Conservation (phyloP, 1,284 basidiomycete species). For the Apiotrichum siamense region DNA sequence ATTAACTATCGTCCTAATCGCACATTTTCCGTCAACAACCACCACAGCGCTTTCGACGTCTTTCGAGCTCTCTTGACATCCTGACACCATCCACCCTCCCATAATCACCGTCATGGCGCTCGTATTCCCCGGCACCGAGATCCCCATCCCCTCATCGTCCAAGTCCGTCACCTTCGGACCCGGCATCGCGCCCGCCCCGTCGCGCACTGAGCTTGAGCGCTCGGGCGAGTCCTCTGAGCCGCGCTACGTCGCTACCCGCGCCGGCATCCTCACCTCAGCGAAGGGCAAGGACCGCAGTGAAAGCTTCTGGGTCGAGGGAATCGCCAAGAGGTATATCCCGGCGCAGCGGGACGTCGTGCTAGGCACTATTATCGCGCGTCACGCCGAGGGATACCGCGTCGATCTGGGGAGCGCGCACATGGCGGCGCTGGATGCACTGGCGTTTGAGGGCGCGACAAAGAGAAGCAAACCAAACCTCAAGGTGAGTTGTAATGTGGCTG, state of each 20-base stretch:
- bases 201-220: slow-evolving; percentile 8
- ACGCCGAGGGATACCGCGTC: slow-evolving; percentile 51
- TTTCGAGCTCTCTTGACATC: no score
- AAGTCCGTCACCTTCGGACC: slow-evolving; percentile 37
- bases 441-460: slow-evolving; percentile 53
- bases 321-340: slow-evolving; percentile 48
- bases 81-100: slow-evolving; percentile 5
- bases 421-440: slow-evolving; percentile 50
- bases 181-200: slow-evolving; percentile 30
- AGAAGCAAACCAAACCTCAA: slow-evolving; percentile 52
- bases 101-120: slow-evolving; percentile 18
- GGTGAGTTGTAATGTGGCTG: slow-evolving; percentile 28
- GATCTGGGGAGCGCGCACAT: slow-evolving; percentile 51
- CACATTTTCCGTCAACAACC: no score
- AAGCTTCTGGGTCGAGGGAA: slow-evolving; percentile 42
- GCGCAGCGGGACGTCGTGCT: slow-evolving; percentile 50
- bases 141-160: slow-evolving; percentile 30
- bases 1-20: no score
- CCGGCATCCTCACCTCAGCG: slow-evolving; percentile 31
- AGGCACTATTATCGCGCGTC: slow-evolving; percentile 49
- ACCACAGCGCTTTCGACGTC: no score
- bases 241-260: slow-evolving; percentile 31
- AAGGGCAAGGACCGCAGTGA: slow-evolving; percentile 31
- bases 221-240: slow-evolving; percentile 4
- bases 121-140: slow-evolving; percentile 42